These are phyloP conservation scores for Xylariaceae sp. DNA, from an alignment of 2,329 filamentous ascomycete species.

Conservation along the genomic window DNA sequence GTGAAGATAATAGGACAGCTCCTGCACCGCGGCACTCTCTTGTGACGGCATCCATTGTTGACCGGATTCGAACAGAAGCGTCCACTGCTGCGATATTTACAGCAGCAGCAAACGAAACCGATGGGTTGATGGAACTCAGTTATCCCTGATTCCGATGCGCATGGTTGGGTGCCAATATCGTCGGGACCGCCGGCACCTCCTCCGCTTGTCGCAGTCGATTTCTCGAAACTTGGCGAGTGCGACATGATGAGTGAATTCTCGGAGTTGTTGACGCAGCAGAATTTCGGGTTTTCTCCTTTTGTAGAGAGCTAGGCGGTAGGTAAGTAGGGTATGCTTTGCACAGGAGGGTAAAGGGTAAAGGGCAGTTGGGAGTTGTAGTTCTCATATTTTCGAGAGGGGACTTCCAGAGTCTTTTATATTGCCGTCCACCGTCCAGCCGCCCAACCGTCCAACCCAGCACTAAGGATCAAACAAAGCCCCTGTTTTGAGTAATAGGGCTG, in stretches of 20 bases:
- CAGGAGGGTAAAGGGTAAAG: neutral
- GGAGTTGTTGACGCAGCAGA: neutral
- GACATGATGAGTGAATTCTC: constrained; percentile 1
- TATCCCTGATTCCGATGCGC: constrained; percentile 4
- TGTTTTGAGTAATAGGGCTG: neutral
- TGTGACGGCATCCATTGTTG: constrained; percentile 22
- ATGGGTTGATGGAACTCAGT: constrained; percentile 24
- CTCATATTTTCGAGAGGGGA: neutral
- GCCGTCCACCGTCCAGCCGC: no score
- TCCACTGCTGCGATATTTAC: constrained; percentile 25
- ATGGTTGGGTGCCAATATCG: neutral
- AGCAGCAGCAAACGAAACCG: constrained; percentile 27
- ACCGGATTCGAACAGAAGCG: constrained; percentile 26
- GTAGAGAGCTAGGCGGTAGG: no score
- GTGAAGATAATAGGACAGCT: constrained; percentile 26
- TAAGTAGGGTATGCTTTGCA: no score
- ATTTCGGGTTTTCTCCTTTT: no score
- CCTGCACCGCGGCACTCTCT: constrained; percentile 21
- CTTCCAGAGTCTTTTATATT: neutral
- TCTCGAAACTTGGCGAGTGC: neutral
- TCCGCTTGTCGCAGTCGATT: neutral
- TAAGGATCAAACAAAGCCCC: neutral
- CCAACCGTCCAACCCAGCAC: neutral
- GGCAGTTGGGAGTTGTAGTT: neutral
- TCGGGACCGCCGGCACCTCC: constrained; percentile 4